Evolutionary conservation across 495 filamentous ascomycete species (phyloP), one percentile per base, ranked within the genome.

Genomic region (Xylaria scruposa): DNA sequence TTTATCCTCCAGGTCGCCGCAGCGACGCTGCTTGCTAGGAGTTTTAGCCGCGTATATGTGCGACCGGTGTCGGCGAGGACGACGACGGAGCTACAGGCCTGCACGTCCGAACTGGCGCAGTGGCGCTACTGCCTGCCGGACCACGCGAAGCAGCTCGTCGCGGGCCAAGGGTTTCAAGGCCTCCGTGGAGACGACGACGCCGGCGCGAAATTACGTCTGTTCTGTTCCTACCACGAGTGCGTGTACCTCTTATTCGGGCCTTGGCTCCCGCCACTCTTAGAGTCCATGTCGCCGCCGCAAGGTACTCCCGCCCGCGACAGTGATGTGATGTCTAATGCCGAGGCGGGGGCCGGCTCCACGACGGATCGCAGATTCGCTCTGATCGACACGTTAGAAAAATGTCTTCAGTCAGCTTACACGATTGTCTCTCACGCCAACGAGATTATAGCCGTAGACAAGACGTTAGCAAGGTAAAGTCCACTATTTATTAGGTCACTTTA

Each of bases 151-250:
- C 60, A 63, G n/a, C 60, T 63, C 21, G 12, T 44, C n/a, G 38
- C n/a, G 8, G 60, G 60, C 21, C 60, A 38, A 15, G 60, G 60
- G 19, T 63, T 63, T 21, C 38, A 63, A n/a, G 4, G n/a, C 36
- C 60, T 63, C n/a, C 38, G 60, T 29, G 60, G 60, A 63, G 60
- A 63, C 21, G 60, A 63, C 19, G 38, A 63, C 10, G 60, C 60
- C 21, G 60, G 60, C 19, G 38, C 38, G 60, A 63, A 63, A 21
- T 38, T 63, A 10, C 60, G 38, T 9, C 33, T 63, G 4, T 63
- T 63, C 38, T 63, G 60, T 44, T 63, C 60, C 12, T 63, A 63
- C 60, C 38, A 63, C 38, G 60, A 63, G 60, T 63, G 60, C 38
- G 60, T 63, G 26, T 63, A 63, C 21, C 38, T 63, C 36, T 29